Evolutionary conservation across 2,329 filamentous ascomycete species (phyloP).

Genomic region (Teratosphaeria gauchensis): DNA sequence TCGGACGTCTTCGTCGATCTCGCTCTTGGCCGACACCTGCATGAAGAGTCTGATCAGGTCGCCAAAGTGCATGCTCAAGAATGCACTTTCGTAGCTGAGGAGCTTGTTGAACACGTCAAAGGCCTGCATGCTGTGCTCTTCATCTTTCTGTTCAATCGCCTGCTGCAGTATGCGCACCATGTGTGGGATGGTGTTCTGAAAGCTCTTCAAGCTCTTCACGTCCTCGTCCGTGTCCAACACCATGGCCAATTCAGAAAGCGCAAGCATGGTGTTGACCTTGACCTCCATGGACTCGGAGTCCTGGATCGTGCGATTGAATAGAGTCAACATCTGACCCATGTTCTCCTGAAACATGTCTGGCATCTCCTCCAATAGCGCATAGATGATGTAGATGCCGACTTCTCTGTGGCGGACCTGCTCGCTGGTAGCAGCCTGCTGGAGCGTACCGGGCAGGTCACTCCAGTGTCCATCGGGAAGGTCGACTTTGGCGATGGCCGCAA

Average conservation of each 20-base stretch:
- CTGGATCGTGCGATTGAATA: slow-evolving; percentile 80
- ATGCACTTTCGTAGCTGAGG: slow-evolving; percentile 75
- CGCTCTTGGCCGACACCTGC: slow-evolving; percentile 65
- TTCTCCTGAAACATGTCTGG: slow-evolving; percentile 77
- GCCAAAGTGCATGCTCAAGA: slow-evolving; percentile 76
- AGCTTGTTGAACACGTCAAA: slow-evolving; percentile 98
- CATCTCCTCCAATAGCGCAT: slow-evolving; percentile 79
- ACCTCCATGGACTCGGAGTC: slow-evolving; percentile 88
- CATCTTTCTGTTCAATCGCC: slow-evolving; percentile 61
- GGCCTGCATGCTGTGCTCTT: slow-evolving; percentile 78
- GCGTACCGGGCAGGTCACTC: slow-evolving; percentile 67
- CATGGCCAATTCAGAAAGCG: slow-evolving; percentile 78
- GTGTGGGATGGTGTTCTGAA: slow-evolving; percentile 71
- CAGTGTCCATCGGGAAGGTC: slow-evolving; percentile 84
- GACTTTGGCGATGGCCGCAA: slow-evolving; percentile 74
- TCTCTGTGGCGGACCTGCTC: slow-evolving; percentile 70
- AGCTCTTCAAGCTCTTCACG: slow-evolving; percentile 57
- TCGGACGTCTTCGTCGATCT: slow-evolving; percentile 73
- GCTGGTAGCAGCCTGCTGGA: slow-evolving; percentile 71
- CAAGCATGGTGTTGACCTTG: slow-evolving; percentile 86
- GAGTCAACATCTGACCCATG: slow-evolving; percentile 64
- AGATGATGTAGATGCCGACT: slow-evolving; percentile 87
- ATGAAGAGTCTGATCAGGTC: slow-evolving; percentile 93
- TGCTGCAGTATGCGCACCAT: slow-evolving; percentile 88
- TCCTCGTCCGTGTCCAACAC: slow-evolving; percentile 84